Base-by-base conservation (phyloP, 768 basidiomycete genomes). In the Cyclocybe aegerita region DNA sequence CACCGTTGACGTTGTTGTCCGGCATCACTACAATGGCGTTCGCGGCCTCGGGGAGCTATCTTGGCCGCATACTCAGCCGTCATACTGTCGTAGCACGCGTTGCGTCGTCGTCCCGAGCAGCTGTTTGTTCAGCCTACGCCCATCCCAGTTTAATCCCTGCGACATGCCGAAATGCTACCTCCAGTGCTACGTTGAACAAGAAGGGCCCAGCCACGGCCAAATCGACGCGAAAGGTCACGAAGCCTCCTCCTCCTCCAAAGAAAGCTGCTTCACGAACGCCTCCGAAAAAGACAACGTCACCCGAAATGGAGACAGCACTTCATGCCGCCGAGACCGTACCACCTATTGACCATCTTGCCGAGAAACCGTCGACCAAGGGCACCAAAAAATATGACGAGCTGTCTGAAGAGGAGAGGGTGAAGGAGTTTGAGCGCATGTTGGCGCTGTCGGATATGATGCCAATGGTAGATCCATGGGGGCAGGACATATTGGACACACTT, bases 381-480 rank as follows among this genome's bases (percentile, higher is more conserved):
- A 39, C 34, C 16, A 58, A 50, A 44, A 16, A 23, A 4, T 35
- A 40, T 39, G n/a, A 59, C 23, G 48, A 46, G 3, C 16, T 65
- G 49, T 53, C 61, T 10, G 66, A 69, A 45, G 66, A 69, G 40
- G 68, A 71, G 39, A 65, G 68, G 38, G 43, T 75, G 54, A 61
- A 61, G 37, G 68, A 74, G 49, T 58, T 77, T 32, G 70, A 76
- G 42, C 61, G 60, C 29, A 59, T 74, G 17, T 60, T 71, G 57
- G 53, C 56, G 4, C 70, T 71, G 60, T 55, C 65, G 8, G 62
- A 67, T 16, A 43, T 67, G 2, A 65, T 70, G 57, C 71, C 72
- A 7, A 72, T 69, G 4, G 55, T 69, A 3, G 76, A 78, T 50
- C 61, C 68, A 5, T 78, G 72, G 71, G 76, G 74, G 1, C 71